Conservation (phyloP, 78 protist species). For the Dictyostelium intermedium region DNA sequence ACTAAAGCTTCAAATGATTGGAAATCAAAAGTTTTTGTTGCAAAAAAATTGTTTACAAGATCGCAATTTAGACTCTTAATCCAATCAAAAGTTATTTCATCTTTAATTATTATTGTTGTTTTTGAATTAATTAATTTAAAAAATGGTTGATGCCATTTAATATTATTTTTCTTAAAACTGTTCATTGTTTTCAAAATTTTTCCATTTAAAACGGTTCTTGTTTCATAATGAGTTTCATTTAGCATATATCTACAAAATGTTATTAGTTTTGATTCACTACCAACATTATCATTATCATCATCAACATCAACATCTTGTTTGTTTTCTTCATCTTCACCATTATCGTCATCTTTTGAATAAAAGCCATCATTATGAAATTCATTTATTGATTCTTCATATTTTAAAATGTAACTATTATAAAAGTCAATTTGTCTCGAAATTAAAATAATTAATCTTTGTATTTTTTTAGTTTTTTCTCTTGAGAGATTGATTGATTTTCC, state of each 20-base stretch:
- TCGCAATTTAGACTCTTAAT: not conserved
- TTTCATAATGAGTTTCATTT: too few relatives aligned
- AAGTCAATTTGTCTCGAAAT: not conserved
- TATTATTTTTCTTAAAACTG: not conserved
- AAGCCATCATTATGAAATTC: not conserved
- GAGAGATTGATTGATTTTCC: not conserved
- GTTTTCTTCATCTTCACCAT: not conserved
- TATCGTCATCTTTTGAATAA: not conserved
- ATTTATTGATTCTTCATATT: not conserved
- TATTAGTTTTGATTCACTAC: not conserved
- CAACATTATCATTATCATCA: not conserved
- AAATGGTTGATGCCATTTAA: not conserved
- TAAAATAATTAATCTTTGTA: not conserved
- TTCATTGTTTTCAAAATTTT: not conserved
- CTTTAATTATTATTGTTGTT: not conserved
- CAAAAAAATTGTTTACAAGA: not conserved
- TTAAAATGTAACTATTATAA: not conserved
- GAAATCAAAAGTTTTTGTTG: not conserved
- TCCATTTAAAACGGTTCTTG: too few relatives aligned
- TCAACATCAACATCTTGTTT: not conserved
- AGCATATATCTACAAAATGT: not conserved
- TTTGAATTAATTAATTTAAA: not conserved
- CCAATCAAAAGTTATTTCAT: not conserved
- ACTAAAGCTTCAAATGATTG: not conserved
- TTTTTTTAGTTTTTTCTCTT: not conserved